A percentile compares a stretch with the other conserved stretches of the same genome.
Conservation (phyloP, 2,329 filamentous ascomycete species). For the Corinectria fuckeliana region DNA sequence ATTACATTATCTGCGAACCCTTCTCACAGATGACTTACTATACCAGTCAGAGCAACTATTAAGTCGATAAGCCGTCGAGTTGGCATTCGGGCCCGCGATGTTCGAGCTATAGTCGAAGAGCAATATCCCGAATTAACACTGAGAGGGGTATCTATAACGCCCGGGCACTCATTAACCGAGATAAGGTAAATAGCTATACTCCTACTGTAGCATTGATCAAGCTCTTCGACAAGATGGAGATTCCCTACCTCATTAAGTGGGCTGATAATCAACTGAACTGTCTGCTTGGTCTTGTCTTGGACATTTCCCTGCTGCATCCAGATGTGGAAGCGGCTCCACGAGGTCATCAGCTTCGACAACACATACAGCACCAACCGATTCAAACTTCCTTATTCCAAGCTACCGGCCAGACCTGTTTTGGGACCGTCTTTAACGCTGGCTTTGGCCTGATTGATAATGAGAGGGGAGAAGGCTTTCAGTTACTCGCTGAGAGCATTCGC, state of each 20-base stretch:
- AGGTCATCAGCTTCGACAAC: constrained; percentile 22
- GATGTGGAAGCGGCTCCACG: constrained; percentile 23
- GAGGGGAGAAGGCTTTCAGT: constrained; percentile 20
- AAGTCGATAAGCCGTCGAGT: constrained; percentile 21
- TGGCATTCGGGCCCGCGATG: constrained; percentile 20
- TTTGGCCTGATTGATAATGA: constrained; percentile 21
- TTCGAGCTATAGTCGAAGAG: constrained; percentile 20
- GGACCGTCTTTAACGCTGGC: constrained; percentile 17
- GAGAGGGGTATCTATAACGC: constrained; percentile 26
- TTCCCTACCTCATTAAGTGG: constrained; percentile 28
- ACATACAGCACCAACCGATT: constrained; percentile 24
- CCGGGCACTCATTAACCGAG: constrained; percentile 13
- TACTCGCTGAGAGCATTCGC: constrained; percentile 8
- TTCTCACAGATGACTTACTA: constrained; percentile 15
- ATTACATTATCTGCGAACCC: constrained; percentile 15
- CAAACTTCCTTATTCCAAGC: constrained; percentile 14
- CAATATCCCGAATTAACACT: constrained; percentile 12
- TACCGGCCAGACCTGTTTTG: constrained; percentile 7
- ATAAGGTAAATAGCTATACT: constrained; percentile 20
- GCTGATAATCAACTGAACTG: constrained; percentile 14
- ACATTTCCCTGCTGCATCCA: constrained; percentile 19
- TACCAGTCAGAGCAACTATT: constrained; percentile 14
- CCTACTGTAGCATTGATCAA: constrained; percentile 26
- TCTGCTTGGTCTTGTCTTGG: constrained; percentile 24
- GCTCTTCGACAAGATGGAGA: constrained; percentile 22